phyloP scores from a whole-genome alignment of 2,329 filamentous ascomycete species.

The Hypomyces perniciosus region DNA sequence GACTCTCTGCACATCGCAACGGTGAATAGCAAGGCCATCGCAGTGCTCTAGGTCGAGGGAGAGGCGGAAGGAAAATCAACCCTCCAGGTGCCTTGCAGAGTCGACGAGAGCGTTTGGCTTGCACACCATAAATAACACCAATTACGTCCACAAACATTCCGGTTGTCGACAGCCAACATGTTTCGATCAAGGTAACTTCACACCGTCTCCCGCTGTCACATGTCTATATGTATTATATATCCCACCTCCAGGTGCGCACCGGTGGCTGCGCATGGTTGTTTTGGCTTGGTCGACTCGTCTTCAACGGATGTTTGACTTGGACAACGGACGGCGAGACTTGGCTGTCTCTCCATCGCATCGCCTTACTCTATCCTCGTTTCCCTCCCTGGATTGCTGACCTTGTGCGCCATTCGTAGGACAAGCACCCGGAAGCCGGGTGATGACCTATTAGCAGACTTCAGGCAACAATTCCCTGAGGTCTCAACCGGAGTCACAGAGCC shows the following conservation, averaged over 20 bases:
- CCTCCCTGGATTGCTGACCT: constrained; percentile 1
- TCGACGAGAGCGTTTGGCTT: no score
- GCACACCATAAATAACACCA: no score
- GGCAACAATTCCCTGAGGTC: constrained; percentile 73
- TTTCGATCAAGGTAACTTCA: constrained; percentile 10
- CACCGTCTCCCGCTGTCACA: no score
- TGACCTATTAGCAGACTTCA: constrained; percentile 75
- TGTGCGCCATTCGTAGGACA: constrained; percentile 43
- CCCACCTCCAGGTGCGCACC: neutral
- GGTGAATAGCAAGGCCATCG: neutral
- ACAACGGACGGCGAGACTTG: neutral
- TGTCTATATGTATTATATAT: neutral
- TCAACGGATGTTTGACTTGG: no score
- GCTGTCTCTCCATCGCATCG: neutral
- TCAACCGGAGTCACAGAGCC: constrained; percentile 45
- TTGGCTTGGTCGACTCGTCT: no score
- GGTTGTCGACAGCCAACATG: constrained; percentile 4
- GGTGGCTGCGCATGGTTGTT: no score
- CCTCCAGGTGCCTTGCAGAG: no score
- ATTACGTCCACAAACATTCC: neutral
- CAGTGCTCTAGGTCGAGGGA: no score
- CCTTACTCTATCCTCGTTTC: neutral
- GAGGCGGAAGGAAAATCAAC: no score
- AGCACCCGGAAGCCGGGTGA: constrained; percentile 78
- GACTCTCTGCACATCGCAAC: constrained; percentile 3